A percentile compares a stretch with the other conserved stretches of the same genome.
These are phyloP conservation scores for Phytopythium oedochilum DNA, from an alignment of 352 stramenopile genomes.

Conservation along the genomic window DNA sequence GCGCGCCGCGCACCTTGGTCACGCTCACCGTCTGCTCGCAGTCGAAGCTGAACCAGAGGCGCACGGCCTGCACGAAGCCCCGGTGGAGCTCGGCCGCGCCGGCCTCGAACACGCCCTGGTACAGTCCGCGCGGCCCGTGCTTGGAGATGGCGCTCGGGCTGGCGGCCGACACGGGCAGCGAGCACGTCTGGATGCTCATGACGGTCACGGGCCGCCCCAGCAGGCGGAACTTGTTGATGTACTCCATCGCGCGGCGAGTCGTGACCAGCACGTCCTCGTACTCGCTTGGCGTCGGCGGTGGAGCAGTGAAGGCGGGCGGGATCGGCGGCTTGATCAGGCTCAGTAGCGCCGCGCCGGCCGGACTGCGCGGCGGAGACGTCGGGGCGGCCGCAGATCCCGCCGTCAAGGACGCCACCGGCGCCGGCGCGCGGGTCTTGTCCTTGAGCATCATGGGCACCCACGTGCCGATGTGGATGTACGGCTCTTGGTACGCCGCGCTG, in stretches of 20 bases:
- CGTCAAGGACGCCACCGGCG: not conserved
- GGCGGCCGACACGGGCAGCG: slow-evolving; percentile 49
- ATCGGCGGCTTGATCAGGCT: slow-evolving; percentile 24
- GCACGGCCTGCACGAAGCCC: slow-evolving; percentile 60
- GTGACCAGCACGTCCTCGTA: slow-evolving; percentile 71
- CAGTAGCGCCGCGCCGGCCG: slow-evolving; percentile 7
- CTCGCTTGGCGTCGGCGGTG: slow-evolving; percentile 7
- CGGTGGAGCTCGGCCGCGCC: slow-evolving; percentile 40
- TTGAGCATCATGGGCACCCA: slow-evolving; percentile 65
- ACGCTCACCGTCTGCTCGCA: slow-evolving; percentile 77
- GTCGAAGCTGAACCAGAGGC: slow-evolving; percentile 81
- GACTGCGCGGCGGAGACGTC: slow-evolving; percentile 1
- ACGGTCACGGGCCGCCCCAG: slow-evolving; percentile 58
- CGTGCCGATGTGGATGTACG: slow-evolving; percentile 74
- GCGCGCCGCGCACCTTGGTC: slow-evolving; percentile 61
- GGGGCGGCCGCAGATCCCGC: not conserved
- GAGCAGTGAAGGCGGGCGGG: not conserved
- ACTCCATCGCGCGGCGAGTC: slow-evolving; percentile 54
- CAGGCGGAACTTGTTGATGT: slow-evolving; percentile 57
- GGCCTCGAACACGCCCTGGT: slow-evolving; percentile 58
- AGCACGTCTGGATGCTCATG: slow-evolving; percentile 61
- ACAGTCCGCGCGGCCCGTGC: slow-evolving; percentile 47
- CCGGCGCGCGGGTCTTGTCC: slow-evolving; percentile 16
- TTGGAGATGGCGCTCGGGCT: slow-evolving; percentile 64
- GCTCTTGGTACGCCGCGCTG: slow-evolving; percentile 36